A percentile compares a stretch with the other conserved stretches of the same genome.
These are phyloP conservation scores for Mycena kentingensis DNA, from an alignment of 768 basidiomycete species.

Conservation along the genomic window DNA sequence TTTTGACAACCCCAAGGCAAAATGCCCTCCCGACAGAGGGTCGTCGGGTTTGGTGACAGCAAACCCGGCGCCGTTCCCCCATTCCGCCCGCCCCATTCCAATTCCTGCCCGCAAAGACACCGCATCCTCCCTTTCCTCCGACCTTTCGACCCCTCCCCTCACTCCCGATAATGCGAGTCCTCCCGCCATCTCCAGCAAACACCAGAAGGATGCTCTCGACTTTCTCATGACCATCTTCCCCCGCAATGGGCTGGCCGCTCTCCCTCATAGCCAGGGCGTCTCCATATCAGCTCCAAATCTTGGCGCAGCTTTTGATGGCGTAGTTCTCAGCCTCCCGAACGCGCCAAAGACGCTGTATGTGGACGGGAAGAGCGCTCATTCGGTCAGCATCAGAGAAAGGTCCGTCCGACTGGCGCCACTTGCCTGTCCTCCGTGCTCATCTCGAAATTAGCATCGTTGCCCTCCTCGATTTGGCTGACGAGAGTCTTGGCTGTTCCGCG, in stretches of 20 bases:
- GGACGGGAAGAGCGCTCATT: slow-evolving; percentile 78
- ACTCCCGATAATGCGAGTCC: slow-evolving; percentile 71
- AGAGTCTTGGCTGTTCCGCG: slow-evolving; percentile 74
- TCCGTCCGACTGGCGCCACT: slow-evolving; percentile 32
- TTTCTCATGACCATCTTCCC: slow-evolving; percentile 82
- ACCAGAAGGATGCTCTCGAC: slow-evolving; percentile 69
- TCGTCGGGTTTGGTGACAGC: slow-evolving; percentile 96
- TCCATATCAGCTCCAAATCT: slow-evolving; percentile 69
- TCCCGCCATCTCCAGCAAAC: slow-evolving; percentile 40
- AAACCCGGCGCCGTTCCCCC: slow-evolving; percentile 70
- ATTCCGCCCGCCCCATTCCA: slow-evolving; percentile 42
- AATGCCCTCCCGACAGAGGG: slow-evolving; percentile 97
- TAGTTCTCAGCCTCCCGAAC: slow-evolving; percentile 74
- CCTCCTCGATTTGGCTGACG: slow-evolving; percentile 85
- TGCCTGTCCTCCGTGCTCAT: slow-evolving; percentile 8
- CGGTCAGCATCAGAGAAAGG: slow-evolving; percentile 84
- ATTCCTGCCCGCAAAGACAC: slow-evolving; percentile 27
- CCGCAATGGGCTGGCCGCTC: slow-evolving; percentile 61
- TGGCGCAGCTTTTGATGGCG: slow-evolving; percentile 72
- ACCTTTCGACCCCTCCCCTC: slow-evolving; percentile 71
- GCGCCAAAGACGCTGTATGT: slow-evolving; percentile 79
- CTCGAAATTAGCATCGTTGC: slow-evolving; percentile 67
- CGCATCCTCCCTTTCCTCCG: slow-evolving; percentile 27
- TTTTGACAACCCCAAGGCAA: slow-evolving; percentile 89
- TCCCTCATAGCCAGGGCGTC: slow-evolving; percentile 76